Evolutionary conservation across 2,329 filamentous ascomycete genomes (phyloP), one percentile per base, ranked within the genome.

Genomic region (Teratosphaeria nubilosa): DNA sequence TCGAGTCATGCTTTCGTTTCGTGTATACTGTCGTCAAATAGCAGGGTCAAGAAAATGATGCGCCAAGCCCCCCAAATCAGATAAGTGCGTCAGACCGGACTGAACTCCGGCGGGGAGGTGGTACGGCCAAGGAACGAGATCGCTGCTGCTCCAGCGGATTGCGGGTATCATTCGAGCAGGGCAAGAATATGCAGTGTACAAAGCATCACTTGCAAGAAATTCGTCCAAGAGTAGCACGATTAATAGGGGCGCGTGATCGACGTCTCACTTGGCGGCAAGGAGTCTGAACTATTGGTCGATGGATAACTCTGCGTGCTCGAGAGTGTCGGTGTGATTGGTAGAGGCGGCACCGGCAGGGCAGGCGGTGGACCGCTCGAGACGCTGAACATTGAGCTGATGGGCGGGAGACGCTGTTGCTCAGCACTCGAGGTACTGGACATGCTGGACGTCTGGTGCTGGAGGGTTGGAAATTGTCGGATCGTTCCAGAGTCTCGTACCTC

Each of bases 131-230:
- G 27, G n/a, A 20, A 13, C 41, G n/a, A 53, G 51, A 32, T 13
- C 30, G 55, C 55, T 56, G 55, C 55, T 56, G 55, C 48, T 48
- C 55, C 55, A 56, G 55, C 55, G 48, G 55, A 56, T 56, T 52
- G 55, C 55, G 55, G 55, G 55, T 56, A 56, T 56, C 55, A 56
- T 25, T 31, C 27, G 41, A 32, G 55, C 41, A 48, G 41, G 41
- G 41, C 41, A 48, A 48, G 41, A 48, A 48, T 16, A 22, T 48
- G 16, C 41, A 48, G 41, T 37, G 16, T 16, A 30, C 34, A 37
- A 16, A 48, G 41, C 41, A 5, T 22, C 20, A 16, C 10, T 9
- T 48, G 20, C 41, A 24, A 48, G 6, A 16, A 13, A 16, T 37
- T 5, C 16, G 34, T 2, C 34, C 34, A 37, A 13, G 41, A 20